Evolutionary conservation across 192 early-diverging fungal species (phyloP), one percentile per base, ranked within the genome.

Genomic region (Podochytrium sp.): DNA sequence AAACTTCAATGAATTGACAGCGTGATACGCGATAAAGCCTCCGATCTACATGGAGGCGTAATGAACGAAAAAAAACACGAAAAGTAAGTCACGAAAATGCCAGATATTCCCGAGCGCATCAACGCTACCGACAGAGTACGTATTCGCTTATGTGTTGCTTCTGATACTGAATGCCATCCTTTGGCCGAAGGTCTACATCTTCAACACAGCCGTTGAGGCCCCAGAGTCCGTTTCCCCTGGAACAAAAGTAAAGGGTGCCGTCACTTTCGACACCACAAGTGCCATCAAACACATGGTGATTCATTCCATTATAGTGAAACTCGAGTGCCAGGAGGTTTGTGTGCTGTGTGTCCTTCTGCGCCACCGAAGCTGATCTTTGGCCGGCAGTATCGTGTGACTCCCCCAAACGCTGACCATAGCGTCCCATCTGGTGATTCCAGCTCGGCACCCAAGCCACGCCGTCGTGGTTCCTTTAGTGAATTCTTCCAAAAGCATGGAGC

Each of bases 231-330:
- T 49, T 33, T 4, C 23, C 7, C 47, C 51, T 6, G 50, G 66
- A 14, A 6, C 7, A 7, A 29, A 16, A 5, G 25, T 69, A 23
- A 50, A 69, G 51, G 66, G 66, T 6, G 35, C 12, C 4, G 51
- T 69, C 51, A 27, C 5, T 14, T 69, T 69, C 66, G 66, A 69
- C 66, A 69, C 66, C 2, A 69, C 66, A 18, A 7, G 23, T 16
- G n/a, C n/a, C n/a, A n/a, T n/a, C n/a, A 6, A 29, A 20, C 33
- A 69, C 18, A 6, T 53, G 4, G 27, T 20, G 3, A 25, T 69
- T 5, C 30, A 69, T 20, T 47, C 16, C 3, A 34, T 53, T 32
- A 27, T 30, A 4, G 4, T 69, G 3, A 69, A 69, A 39, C 20
- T 69, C 7, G 66, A 69, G 34, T 18, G 20, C 23, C 34, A 55